Evolutionary conservation across 2,329 filamentous ascomycete genomes (phyloP).

Genomic region (Teratosphaeria destructans): DNA sequence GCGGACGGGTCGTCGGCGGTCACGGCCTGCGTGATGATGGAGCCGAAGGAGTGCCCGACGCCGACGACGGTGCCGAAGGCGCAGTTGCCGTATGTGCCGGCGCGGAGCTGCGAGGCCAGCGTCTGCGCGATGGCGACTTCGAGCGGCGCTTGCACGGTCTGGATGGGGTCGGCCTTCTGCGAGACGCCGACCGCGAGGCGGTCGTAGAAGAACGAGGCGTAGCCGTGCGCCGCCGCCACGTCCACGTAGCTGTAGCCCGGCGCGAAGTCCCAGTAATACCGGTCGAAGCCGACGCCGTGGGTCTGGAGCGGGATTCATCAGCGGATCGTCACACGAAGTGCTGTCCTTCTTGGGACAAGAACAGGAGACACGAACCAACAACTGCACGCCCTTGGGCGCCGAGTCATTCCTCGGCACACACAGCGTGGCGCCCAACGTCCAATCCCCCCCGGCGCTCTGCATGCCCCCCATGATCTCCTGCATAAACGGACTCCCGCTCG

Average conservation of each 20-base stretch:
- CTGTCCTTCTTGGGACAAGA: neutral
- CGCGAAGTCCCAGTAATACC: slow-evolving; percentile 22
- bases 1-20: slow-evolving; percentile 24
- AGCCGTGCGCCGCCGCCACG: slow-evolving; percentile 28
- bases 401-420: neutral
- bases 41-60: slow-evolving; percentile 32
- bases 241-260: slow-evolving; percentile 31
- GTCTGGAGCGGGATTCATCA: slow-evolving; percentile 7
- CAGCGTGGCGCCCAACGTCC: slow-evolving; percentile 1
- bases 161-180: slow-evolving; percentile 28
- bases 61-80: slow-evolving; percentile 28
- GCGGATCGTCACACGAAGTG: neutral
- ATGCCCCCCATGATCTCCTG: neutral
- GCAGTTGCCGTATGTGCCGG: slow-evolving; percentile 18
- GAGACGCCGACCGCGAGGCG: slow-evolving; percentile 31
- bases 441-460: neutral
- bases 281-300: slow-evolving; percentile 32
- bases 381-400: slow-evolving; percentile 22
- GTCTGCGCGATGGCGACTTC: slow-evolving; percentile 28
- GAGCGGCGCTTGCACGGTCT: slow-evolving; percentile 28
- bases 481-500: slow-evolving; percentile 11
- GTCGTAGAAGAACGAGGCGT: slow-evolving; percentile 34
- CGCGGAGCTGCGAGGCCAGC: slow-evolving; percentile 23
- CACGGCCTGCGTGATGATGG: slow-evolving; percentile 24
- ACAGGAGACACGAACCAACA: slow-evolving; percentile 14